Base-by-base conservation (phyloP, 1,139 yeast species). In the Geotrichum candidum region DNA sequence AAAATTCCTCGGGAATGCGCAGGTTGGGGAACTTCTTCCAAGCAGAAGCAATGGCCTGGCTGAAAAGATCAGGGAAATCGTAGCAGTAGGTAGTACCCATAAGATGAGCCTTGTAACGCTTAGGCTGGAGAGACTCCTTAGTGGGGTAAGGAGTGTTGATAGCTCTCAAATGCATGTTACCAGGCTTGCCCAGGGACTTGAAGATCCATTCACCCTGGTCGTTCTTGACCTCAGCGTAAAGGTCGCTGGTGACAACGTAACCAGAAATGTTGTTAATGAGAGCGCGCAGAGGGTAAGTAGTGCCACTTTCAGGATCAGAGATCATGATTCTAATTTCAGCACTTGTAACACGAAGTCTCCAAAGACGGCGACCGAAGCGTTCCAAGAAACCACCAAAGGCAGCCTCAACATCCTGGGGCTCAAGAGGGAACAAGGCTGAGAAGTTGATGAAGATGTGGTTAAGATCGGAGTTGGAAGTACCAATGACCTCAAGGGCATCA, bases 31-130 rank as follows among this genome's bases (percentile, higher is more conserved):
- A 77, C 66, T 83, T 83, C 74, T 87, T 87, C 99, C 99, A 94
- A 76, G 86, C 87, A 41, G 94, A 82, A 64, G 84, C 77, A 57
- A 90, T 83, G 48, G 97, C 96, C 80, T 94, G 98, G 72, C 95
- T 90, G 88, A 95, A 94, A 72, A 94, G 80, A 75, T 94, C 99
- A 59, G 99, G 99, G 94, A 94, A 95, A 77, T 94, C 99, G 74
- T 95, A 95, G 58, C 90, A 97, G 73, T 90, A 94, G 29, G 99
- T 92, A 22, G 99, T 94, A 67, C 99, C 99, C 94, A 94, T 89
- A 72, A 90, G 84, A 78, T 94, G 98, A 57, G 99, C 99, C 80
- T 88, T 90, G 81, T 95, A 95, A 79, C 99, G 91, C 78, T 94
- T 94, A 70, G 98, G 97, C 80, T 94, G 99, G 72, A 94, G 83